These are phyloP conservation scores for Leccinum colubrinum DNA, from an alignment of 1,284 basidiomycete species.

Conservation along the genomic window DNA sequence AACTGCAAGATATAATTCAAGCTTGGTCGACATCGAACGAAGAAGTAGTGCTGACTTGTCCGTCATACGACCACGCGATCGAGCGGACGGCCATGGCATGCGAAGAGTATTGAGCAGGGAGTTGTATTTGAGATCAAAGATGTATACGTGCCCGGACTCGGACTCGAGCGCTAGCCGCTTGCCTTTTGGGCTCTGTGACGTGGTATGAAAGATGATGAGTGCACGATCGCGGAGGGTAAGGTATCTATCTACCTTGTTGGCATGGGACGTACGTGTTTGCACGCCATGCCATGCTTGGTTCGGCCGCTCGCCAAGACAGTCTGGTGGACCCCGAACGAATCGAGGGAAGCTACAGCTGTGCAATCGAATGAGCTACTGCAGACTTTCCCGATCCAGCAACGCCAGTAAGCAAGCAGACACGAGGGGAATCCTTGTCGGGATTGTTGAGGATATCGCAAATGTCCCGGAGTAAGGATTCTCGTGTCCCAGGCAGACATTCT, in stretches of 20 bases:
- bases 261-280: constrained; percentile 65
- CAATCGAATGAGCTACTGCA: too few relatives aligned
- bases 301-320: constrained; percentile 64
- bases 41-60: constrained; percentile 39
- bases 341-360: constrained; percentile 38
- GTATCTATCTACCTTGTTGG: constrained; percentile 5
- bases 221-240: background rate
- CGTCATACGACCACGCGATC: constrained; percentile 82
- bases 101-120: constrained; percentile 67
- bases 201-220: constrained; percentile 13
- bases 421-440: too few relatives aligned
- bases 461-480: too few relatives aligned
- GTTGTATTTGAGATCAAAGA: constrained; percentile 73
- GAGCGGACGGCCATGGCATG: constrained; percentile 86
- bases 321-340: constrained; percentile 61
- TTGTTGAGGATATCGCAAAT: too few relatives aligned
- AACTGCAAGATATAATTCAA: constrained; percentile 46
- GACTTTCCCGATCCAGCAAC: too few relatives aligned
- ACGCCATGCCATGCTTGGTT: constrained; percentile 80
- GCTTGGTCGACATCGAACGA: constrained; percentile 16
- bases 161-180: constrained; percentile 73
- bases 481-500: too few relatives aligned
- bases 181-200: constrained; percentile 78
- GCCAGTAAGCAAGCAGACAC: too few relatives aligned
- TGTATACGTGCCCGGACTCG: constrained; percentile 78